A percentile compares a stretch with the other conserved stretches of the same genome.
These are phyloP conservation scores for Calonectria pteridis DNA, from an alignment of 2,329 filamentous ascomycete genomes.

Conservation along the genomic window DNA sequence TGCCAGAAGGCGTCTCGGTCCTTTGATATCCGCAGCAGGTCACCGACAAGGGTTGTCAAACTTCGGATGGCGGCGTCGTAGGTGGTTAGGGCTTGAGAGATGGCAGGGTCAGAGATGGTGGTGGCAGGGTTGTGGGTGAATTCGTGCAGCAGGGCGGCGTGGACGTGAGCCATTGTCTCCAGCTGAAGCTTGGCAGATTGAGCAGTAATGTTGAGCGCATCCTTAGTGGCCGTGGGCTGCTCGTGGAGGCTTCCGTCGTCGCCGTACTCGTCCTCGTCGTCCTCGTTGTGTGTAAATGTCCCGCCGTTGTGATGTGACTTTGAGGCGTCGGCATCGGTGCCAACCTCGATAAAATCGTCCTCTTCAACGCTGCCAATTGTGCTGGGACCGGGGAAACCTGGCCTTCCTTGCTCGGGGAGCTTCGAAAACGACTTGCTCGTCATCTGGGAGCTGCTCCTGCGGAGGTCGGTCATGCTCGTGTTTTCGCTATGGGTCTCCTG, in stretches of 20 bases:
- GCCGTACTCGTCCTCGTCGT: slow-evolving; percentile 82
- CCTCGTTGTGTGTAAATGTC: slow-evolving; percentile 58
- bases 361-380: slow-evolving; percentile 64
- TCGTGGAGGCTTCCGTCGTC: slow-evolving; percentile 84
- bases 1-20: slow-evolving; percentile 98
- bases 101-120: slow-evolving; percentile 80
- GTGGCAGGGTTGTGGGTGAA: slow-evolving; percentile 74
- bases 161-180: slow-evolving; percentile 88
- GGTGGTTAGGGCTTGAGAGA: slow-evolving; percentile 82
- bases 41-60: slow-evolving; percentile 84
- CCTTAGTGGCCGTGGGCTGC: slow-evolving; percentile 80
- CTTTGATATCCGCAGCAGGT: slow-evolving; percentile 90
- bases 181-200: slow-evolving; percentile 95
- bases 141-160: slow-evolving; percentile 82
- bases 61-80: slow-evolving; percentile 93
- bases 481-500: slow-evolving; percentile 64
- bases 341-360: slow-evolving; percentile 64
- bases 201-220: slow-evolving; percentile 96
- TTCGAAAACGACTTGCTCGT: slow-evolving; percentile 46
- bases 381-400: slow-evolving; percentile 55
- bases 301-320: slow-evolving; percentile 52
- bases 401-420: slow-evolving; percentile 47
- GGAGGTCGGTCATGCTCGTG: slow-evolving; percentile 63
- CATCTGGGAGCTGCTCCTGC: slow-evolving; percentile 60
- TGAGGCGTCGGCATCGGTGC: slow-evolving; percentile 58